Evolutionary conservation across 169 alveolate genomes (phyloP), one percentile per base, ranked within the genome.

Genomic region (Eimeria acervulina): DNA sequence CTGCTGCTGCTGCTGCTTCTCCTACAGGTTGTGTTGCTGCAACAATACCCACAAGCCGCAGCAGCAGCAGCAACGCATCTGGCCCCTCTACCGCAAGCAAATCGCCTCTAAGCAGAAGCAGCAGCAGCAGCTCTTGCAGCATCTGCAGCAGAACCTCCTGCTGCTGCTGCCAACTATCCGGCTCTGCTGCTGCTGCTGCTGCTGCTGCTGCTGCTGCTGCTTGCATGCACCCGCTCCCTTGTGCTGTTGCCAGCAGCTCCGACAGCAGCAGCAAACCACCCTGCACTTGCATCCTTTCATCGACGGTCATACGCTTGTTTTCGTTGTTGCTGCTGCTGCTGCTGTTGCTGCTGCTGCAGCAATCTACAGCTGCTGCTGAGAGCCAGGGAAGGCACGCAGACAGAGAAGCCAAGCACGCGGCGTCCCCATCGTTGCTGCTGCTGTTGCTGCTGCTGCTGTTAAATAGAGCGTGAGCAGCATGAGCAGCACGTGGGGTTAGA

Each of bases 1-100:
- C 89, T 78, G 89, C 89, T 78, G 89, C 89, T 78, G 89, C 89
- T 31, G 66, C 89, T 38, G 89, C 33, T 78, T 59, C 89, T 13
- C 89, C 89, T 13, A 40, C 89, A 13, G 44, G 52, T 23, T 40
- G 63, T 33, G 28, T n/a, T 36, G 89, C 21, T 13, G 89, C 89
- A 33, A 78, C 89, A 31, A 78, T 26, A 6, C 89, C 89, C 63
- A 40, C 66, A 23, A 40, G 89, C 89, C 66, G 36, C 33, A 26
- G 44, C 63, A 40, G 63, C 66, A 40, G 59, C 89, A 40, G 89
- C 89, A 17, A 63, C 59, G 44, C 66, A 1, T 40, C 59, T 13
- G 66, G 63, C 12, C 15, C 66, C 33, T 42, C 31, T 12, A n/a
- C 6, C 63, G 89, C 89, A 12, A 42, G 63, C 7, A 6, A 13